A percentile compares a stretch with the other conserved stretches of the same genome.
phyloP scores from a whole-genome alignment of 164 flowering plant genomes.

The Chimonanthus salicifolius region DNA sequence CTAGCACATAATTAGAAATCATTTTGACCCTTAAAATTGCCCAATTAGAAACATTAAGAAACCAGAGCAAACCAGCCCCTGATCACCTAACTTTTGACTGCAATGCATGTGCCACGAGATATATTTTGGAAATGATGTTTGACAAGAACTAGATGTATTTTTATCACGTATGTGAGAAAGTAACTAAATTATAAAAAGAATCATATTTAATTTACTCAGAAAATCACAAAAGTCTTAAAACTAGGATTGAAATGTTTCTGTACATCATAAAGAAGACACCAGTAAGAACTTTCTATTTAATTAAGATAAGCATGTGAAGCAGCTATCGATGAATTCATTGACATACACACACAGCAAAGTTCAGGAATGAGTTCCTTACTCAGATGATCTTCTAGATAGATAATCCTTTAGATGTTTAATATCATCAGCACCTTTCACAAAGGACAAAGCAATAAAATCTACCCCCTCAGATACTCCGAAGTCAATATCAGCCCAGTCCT shows the following conservation, averaged over 20 bases:
- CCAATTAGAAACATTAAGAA: no score
- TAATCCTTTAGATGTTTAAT: constrained; percentile 53
- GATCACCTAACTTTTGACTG: no score
- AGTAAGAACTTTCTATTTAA: neutral
- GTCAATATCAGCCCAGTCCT: constrained; percentile 89
- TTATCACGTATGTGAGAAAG: neutral
- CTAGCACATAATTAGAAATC: no score
- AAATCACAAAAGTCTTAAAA: neutral
- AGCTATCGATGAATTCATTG: neutral
- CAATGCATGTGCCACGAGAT: no score
- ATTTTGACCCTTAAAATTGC: no score
- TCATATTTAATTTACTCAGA: neutral
- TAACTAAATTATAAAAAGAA: neutral
- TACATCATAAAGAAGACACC: neutral
- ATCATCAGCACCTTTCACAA: constrained; percentile 63
- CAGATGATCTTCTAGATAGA: constrained; percentile 50
- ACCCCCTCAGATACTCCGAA: constrained; percentile 84
- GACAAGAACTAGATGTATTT: neutral
- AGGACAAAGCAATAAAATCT: constrained; percentile 79
- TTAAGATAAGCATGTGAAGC: neutral
- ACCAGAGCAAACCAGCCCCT: no score
- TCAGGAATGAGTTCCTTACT: constrained; percentile 34
- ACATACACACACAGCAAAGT: neutral
- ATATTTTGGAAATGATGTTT: no score
- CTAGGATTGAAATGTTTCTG: neutral